Percentiles rank a stretch among this genome's conserved stretches.
These are phyloP conservation scores for Salix exigua DNA, from an alignment of 345 rosid genomes.

Conservation along the genomic window DNA sequence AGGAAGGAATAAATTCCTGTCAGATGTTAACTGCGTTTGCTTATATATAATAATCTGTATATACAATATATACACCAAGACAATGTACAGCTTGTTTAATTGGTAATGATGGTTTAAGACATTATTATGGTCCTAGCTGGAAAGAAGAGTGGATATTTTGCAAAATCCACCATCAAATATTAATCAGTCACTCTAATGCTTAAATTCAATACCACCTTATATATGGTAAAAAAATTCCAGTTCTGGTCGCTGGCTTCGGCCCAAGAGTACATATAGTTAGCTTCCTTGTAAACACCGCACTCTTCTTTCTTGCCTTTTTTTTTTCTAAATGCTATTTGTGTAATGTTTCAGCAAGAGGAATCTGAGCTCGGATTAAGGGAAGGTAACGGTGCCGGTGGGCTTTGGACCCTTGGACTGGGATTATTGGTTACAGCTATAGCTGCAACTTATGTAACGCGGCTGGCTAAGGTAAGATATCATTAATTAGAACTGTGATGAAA, in stretches of 20 bases:
- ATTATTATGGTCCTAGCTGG: neutral
- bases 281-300: neutral
- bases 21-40: neutral
- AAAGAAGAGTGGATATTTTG: neutral
- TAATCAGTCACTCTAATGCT: neutral
- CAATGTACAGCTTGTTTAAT: neutral
- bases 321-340: neutral
- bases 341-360: constrained; percentile 75
- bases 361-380: constrained; percentile 59
- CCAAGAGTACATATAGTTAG: neutral
- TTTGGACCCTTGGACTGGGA: constrained; percentile 80
- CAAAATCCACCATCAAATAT: neutral
- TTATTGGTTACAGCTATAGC: constrained; percentile 79
- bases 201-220: neutral
- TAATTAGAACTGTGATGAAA: neutral
- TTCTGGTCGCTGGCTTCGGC: neutral
- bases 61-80: neutral
- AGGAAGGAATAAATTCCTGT: neutral
- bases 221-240: neutral
- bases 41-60: neutral
- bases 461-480: constrained; percentile 69
- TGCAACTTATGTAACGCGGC: constrained; percentile 78
- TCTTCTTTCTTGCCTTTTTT: neutral
- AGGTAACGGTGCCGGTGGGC: constrained; percentile 71
- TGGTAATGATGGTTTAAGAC: neutral